Base-by-base conservation (phyloP, 192 early-diverging fungal species). In the Coemansia sp. region DNA sequence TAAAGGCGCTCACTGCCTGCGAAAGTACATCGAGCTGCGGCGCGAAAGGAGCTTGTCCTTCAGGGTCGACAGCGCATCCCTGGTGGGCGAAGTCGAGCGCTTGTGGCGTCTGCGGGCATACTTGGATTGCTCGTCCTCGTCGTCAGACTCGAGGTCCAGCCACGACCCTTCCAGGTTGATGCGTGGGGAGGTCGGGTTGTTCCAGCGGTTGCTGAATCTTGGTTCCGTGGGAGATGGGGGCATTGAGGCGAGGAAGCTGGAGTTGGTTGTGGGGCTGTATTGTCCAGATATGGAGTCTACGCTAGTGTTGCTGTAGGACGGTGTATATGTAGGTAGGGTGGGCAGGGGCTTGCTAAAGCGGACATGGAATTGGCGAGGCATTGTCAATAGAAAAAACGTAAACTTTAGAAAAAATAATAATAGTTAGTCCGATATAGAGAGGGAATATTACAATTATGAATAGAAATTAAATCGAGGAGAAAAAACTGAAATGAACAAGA, bases 141-240 rank as follows among this genome's bases (percentile, higher is more conserved):
- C 41, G 23, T 73, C 71, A 5, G 71, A 73, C 35, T 73, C 71
- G 38, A 73, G 61, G 61, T 67, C 65, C 65, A 73, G 65, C 71
- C 71, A 73, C 40, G 71, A 73, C 54, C 71, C 71, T 25, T 41
- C 65, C 15, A 73, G 48, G 61, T 73, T 73, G 61, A 73, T 48
- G 38, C 71, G 71, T 40, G 71, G 49, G 3, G 14, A 45, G 14
- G 42, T 25, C 9, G 49, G 49, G 10, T 9, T 25, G 49, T 52
- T 52, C 49, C 49, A 52, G 20, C 49, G 22, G 49, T 25, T 52
- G 49, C 9, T 13, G 22, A 11, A 11, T 17, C 42, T 45, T 25
- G 20, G 49, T 8, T 25, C 49, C 5, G 49, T 52, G 14, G 49
- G 49, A 9, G 49, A 52, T 0, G 49, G 49, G 14, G 49, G 49